Evolutionary conservation across 768 basidiomycete species (phyloP), one percentile per base, ranked within the genome.

Genomic region (Lentinula raphanica): DNA sequence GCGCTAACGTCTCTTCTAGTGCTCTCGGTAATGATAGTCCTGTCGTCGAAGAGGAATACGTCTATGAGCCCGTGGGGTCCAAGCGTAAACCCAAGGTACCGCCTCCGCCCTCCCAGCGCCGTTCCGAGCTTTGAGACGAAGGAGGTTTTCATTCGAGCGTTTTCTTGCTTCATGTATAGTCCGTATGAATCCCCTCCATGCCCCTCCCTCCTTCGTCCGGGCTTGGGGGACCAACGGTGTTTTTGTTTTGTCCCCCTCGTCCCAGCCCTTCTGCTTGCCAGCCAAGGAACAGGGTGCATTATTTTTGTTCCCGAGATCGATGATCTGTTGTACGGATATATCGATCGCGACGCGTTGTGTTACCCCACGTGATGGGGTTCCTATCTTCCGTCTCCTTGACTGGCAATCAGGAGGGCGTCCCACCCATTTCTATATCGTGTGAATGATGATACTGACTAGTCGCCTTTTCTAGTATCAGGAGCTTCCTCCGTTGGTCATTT

Each of bases 71-170:
- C 31, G 74, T 79, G 62, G 75, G 71, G 65, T 63, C 79, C 59
- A 87, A 86, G 76, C 85, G 88, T 74, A 91, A 86, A 86, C 76
- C 84, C 85, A 92, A 92, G 90, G 90, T 92, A 92, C 83, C 89
- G 74, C 83, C n/a, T n/a, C n/a, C 87, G 77, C 84, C 87, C 77
- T 76, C 78, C 78, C 83, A 83, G 79, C 88, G 88, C 83, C 90
- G 87, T 81, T 87, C 89, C 76, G 88, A 90, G 87, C 86, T 91
- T 81, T 92, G 87, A 91, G 90, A 90, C 90, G 90, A 92, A 88
- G 90, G 89, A 84, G 90, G 84, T 71, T 27, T 64, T 63, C 62
- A 46, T 64, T 67, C 68, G 67, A 60, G 45, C 74, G 71, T 72
- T 67, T 76, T 73, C 71, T 64, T 72, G 74, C 76, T 76, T 72